Evolutionary conservation across 2,329 filamentous ascomycete genomes (phyloP).

Genomic region (Trichoderma endophyticum): DNA sequence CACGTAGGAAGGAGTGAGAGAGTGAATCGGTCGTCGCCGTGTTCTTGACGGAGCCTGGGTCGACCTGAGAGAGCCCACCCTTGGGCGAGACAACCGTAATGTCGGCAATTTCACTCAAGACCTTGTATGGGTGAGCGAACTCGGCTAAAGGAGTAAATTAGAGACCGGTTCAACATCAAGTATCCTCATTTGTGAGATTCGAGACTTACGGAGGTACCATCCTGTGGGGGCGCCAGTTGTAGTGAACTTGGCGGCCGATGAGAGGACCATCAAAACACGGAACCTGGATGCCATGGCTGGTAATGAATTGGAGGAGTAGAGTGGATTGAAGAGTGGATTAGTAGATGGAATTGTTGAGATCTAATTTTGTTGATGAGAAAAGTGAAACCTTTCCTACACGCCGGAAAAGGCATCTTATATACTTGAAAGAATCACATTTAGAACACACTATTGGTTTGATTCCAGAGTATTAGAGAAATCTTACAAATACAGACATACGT

Average conservation of each 20-base stretch:
- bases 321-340: background rate
- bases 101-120: background rate
- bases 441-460: background rate
- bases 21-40: background rate
- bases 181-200: background rate
- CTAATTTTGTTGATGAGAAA: background rate
- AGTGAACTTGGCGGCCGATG: background rate
- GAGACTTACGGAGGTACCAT: background rate
- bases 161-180: background rate
- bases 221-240: background rate
- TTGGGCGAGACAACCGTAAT: background rate
- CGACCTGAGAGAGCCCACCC: background rate
- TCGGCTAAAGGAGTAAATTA: background rate
- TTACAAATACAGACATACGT: background rate
- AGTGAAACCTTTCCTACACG: background rate
- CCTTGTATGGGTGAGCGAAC: background rate
- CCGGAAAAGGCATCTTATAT: background rate
- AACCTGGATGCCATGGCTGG: background rate
- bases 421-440: background rate
- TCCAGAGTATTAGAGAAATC: background rate
- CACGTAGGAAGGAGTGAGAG: background rate
- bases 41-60: background rate
- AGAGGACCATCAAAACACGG: background rate
- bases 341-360: background rate
- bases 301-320: background rate